These are phyloP conservation scores for Pseudogymnoascus sp. DNA, from an alignment of 2,329 filamentous ascomycete species.

Conservation along the genomic window DNA sequence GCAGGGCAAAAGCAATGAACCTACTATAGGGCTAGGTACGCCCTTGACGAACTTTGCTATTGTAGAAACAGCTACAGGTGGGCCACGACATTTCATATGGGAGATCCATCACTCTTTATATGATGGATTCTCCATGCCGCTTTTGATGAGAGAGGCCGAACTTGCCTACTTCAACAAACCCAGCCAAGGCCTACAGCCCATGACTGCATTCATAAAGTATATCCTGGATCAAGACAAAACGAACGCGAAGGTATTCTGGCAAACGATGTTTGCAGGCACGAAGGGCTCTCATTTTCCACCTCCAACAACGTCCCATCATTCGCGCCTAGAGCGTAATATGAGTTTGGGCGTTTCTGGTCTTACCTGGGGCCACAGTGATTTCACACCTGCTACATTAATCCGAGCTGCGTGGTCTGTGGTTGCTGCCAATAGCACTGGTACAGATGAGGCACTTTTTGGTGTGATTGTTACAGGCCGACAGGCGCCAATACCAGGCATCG, in stretches of 20 bases:
- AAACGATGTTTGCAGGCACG: not conserved
- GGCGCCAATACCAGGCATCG: constrained; percentile 31
- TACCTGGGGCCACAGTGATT: not conserved
- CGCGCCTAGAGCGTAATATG: not conserved
- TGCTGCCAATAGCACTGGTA: constrained; percentile 29
- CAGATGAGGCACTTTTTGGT: constrained; percentile 34
- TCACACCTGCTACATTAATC: constrained; percentile 28
- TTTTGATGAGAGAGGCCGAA: not conserved
- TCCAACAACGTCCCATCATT: not conserved
- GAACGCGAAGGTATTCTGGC: not conserved
- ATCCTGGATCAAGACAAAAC: not conserved
- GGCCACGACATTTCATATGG: not conserved
- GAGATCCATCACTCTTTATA: constrained; percentile 51
- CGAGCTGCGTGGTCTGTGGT: constrained; percentile 35
- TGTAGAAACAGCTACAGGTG: not conserved
- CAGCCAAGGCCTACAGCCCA: not conserved
- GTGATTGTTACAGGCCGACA: constrained; percentile 35
- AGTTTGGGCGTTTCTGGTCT: not conserved
- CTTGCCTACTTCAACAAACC: not conserved
- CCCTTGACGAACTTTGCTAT: not conserved
- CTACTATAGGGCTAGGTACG: not conserved
- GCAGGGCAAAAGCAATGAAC: not conserved
- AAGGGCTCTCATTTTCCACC: not conserved
- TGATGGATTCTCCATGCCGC: constrained; percentile 52
- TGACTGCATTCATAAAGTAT: constrained; percentile 2